phyloP scores from a whole-genome alignment of 1,284 basidiomycete species.

The Ustilago crameri region DNA sequence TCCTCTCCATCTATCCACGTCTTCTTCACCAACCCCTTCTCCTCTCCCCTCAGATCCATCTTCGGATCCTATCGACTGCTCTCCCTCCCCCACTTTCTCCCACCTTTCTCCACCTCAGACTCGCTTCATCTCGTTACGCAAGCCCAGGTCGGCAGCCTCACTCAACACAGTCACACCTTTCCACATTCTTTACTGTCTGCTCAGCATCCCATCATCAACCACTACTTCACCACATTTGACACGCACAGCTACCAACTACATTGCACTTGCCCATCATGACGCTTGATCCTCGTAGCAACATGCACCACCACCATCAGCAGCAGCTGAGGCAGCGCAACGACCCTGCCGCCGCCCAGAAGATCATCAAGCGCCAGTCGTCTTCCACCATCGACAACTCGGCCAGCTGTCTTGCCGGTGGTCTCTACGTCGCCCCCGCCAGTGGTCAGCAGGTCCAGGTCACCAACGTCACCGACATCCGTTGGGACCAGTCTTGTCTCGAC shows the following conservation, averaged over 20 bases:
- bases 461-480: conserved; percentile 49
- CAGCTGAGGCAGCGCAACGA: conserved; percentile 44
- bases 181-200: conserved; percentile 26
- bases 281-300: conserved; percentile 35
- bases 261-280: conserved; percentile 38
- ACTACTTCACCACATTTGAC: neutral
- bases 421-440: conserved; percentile 49
- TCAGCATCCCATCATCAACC: neutral
- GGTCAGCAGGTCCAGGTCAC: conserved; percentile 42
- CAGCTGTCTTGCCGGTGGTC: conserved; percentile 54
- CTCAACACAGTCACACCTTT: neutral
- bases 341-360: conserved; percentile 16
- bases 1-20: conserved; percentile 2
- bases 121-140: conserved; percentile 4
- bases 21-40: conserved; percentile 1
- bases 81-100: neutral
- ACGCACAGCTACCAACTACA: neutral
- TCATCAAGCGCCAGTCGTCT: conserved; percentile 40
- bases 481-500: conserved; percentile 57
- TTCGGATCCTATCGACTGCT: conserved; percentile 1
- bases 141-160: conserved; percentile 28
- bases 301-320: conserved; percentile 34
- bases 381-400: conserved; percentile 50
- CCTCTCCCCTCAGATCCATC: conserved; percentile 17
- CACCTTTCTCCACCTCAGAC: conserved; percentile 2